Evolutionary conservation across 169 alveolate species (phyloP), one percentile per base, ranked within the genome.

Genomic region (Toxoplasma gondii): DNA sequence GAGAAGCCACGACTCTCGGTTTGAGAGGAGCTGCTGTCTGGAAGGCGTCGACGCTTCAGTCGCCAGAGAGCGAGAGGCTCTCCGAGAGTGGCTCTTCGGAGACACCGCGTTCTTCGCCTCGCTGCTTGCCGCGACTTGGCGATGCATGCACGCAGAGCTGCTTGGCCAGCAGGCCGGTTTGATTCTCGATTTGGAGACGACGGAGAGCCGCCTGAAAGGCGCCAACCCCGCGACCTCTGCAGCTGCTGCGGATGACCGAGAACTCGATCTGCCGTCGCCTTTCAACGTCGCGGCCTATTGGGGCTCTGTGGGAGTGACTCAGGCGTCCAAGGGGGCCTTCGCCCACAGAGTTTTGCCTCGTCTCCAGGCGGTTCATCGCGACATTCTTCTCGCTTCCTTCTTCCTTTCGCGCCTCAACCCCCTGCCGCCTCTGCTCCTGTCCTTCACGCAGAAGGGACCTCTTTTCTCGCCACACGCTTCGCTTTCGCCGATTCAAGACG

Each of bases 301-400:
- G 90, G 90, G 90, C 67, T 12, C 90, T 19, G 5, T 17, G 38
- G 69, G 54, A 4, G 67, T 36, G 24, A 10, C 67, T 41, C 39
- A 41, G 41, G 1, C 53, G 41, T 24, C 67, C 38, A 82, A 82
- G 36, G 90, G 90, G 34, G 90, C 67, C 69, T 82, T 31, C 67
- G 90, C 67, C 2, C 90, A 82, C 90, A 64, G 90, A 34, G 34
- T 39, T 24, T 49, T 41, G 43, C 90, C 90, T 4, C 69, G 31
- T 22, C 12, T 82, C 54, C 90, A 82, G 90, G 67, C 19, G 36
- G 36, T 82, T 9, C 90, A 82, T 39, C 90, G 90, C 44, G 90
- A 82, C 44, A 12, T 31, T 17, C 69, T 82, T 22, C 54, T 82
- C 44, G 90, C 64, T 17, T 82, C 90, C 67, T 22, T 44, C 64